These are phyloP conservation scores for Epichloe hybrida DNA, from an alignment of 2,329 filamentous ascomycete genomes.

Conservation along the genomic window DNA sequence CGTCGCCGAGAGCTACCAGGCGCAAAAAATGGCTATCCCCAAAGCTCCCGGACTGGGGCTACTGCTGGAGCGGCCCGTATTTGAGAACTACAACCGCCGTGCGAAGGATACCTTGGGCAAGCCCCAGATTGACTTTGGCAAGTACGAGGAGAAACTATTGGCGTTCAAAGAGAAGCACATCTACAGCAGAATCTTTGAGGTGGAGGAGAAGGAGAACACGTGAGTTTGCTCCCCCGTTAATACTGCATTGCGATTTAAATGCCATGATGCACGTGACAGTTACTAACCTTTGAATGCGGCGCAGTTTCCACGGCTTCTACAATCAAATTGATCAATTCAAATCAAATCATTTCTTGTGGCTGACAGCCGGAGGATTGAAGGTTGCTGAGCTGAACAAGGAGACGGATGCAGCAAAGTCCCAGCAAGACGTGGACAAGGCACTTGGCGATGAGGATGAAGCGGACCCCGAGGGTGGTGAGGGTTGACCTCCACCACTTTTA, in stretches of 20 bases:
- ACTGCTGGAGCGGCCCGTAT: conserved; percentile 80
- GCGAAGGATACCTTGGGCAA: conserved; percentile 49
- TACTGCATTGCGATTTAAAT: too few relatives aligned
- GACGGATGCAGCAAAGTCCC: conserved; percentile 21
- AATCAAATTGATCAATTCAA: conserved; percentile 66
- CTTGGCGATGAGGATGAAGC: conserved; percentile 40
- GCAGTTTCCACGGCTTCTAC: conserved; percentile 64
- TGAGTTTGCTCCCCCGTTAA: conserved; percentile 35
- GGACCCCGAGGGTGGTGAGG: conserved; percentile 33
- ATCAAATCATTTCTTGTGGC: conserved; percentile 59
- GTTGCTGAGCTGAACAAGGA: conserved; percentile 33
- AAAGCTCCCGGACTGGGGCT: conserved; percentile 86
- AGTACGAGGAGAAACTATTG: conserved; percentile 64
- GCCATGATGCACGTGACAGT: too few relatives aligned
- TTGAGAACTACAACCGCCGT: conserved; percentile 74
- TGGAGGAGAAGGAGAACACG: conserved; percentile 80
- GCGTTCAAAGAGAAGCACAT: conserved; percentile 89
- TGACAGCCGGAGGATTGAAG: conserved; percentile 54
- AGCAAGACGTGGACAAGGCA: conserved; percentile 31
- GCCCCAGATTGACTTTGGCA: conserved; percentile 63
- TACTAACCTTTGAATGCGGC: conserved; percentile 6
- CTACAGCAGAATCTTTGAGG: conserved; percentile 79
- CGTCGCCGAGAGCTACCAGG: conserved; percentile 61
- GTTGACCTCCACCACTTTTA: conserved; percentile 5
- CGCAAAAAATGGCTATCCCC: conserved; percentile 69